A percentile compares a stretch with the other conserved stretches of the same genome.
Conservation (phyloP, 2,329 filamentous ascomycete species). For the Penicillium griseofulvum region DNA sequence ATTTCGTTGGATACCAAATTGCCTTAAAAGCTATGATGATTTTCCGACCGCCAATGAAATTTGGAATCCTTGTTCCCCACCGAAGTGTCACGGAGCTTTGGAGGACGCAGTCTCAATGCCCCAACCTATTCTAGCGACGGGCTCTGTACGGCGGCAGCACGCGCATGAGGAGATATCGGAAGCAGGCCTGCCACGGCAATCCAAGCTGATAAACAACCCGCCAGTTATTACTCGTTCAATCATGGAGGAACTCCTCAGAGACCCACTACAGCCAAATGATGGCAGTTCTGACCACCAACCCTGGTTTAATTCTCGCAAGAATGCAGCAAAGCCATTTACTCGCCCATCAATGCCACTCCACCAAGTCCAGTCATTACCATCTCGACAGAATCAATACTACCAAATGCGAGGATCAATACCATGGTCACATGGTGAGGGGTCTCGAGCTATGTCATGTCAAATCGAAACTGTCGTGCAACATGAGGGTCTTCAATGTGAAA, state of each 20-base stretch:
- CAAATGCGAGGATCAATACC: not conserved
- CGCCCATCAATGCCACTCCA: not conserved
- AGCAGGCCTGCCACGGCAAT: not conserved
- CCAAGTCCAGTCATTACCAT: not conserved
- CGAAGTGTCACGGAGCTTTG: constrained; percentile 5
- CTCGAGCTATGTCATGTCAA: not conserved
- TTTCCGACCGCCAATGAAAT: constrained; percentile 24
- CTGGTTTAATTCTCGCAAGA: not conserved
- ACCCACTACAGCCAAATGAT: not conserved
- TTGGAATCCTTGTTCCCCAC: constrained; percentile 23
- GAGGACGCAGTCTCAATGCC: not conserved
- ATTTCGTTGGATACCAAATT: constrained; percentile 27
- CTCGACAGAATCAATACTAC: not conserved
- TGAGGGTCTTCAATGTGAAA: not conserved
- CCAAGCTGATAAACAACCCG: not conserved
- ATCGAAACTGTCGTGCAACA: not conserved
- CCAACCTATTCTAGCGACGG: not conserved
- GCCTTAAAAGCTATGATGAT: constrained; percentile 28
- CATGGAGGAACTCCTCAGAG: constrained; percentile 1
- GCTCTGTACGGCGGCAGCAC: not conserved
- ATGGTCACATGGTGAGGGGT: not conserved
- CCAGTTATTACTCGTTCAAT: constrained; percentile 5
- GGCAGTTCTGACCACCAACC: not conserved
- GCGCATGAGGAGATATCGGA: not conserved
- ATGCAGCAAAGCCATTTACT: not conserved